Evolutionary conservation across 2,329 filamentous ascomycete genomes (phyloP).

Genomic region (Fusarium dimerum): DNA sequence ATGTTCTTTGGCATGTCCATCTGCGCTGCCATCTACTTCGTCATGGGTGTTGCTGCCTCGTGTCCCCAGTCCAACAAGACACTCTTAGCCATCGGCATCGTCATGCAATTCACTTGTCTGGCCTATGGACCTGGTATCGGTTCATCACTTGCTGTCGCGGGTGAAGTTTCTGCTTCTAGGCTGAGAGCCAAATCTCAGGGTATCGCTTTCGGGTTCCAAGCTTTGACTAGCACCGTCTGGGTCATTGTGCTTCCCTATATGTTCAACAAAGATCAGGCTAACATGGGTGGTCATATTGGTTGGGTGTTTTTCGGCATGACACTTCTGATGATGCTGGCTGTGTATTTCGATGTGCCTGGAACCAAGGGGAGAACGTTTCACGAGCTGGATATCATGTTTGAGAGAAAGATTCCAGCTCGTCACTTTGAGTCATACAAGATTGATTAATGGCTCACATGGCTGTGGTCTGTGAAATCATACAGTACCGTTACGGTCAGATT

Average conservation of each 20-base stretch:
- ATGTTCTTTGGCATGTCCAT: conserved; percentile 8
- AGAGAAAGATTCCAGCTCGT: conserved; percentile 6
- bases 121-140: conserved; percentile 6
- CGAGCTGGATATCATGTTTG: conserved; percentile 5
- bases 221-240: not conserved
- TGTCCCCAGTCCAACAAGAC: not conserved
- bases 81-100: conserved; percentile 3
- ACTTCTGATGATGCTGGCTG: not conserved
- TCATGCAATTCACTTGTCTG: conserved; percentile 3
- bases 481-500: too few species aligned
- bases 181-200: conserved; percentile 6
- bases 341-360: conserved; percentile 5
- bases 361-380: conserved; percentile 4
- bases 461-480: too few species aligned
- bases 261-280: conserved; percentile 4
- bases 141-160: conserved; percentile 1
- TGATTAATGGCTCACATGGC: too few species aligned
- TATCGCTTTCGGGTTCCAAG: not conserved
- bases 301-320: conserved; percentile 6
- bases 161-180: conserved; percentile 4
- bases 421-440: conserved; percentile 1
- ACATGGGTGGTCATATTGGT: conserved; percentile 9
- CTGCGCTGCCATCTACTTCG: conserved; percentile 3
- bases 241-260: conserved; percentile 4
- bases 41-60: conserved; percentile 6